Conservation (phyloP, 2,329 filamentous ascomycete species). For the Fragosphaeria purpurea region DNA sequence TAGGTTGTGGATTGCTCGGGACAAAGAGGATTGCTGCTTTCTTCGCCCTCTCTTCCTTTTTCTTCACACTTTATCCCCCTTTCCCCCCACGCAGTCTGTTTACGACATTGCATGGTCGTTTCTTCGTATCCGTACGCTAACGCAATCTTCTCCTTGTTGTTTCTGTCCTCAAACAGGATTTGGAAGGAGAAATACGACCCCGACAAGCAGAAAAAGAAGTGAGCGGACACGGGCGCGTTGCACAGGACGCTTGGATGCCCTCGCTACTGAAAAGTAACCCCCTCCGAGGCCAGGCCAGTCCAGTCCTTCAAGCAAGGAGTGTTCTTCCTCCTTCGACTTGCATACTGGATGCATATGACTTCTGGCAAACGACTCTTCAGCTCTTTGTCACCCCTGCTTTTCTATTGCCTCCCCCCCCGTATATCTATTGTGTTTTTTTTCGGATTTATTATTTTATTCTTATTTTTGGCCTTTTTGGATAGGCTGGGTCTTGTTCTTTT, state of each 20-base stretch:
- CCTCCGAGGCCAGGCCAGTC: too few species aligned
- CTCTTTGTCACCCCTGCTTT: background rate
- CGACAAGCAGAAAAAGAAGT: slow-evolving; percentile 28
- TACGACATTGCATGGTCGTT: too few species aligned
- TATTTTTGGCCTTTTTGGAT: background rate
- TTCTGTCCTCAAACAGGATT: slow-evolving; percentile 51
- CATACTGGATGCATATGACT: too few species aligned
- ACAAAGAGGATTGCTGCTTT: background rate
- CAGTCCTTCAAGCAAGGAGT: too few species aligned
- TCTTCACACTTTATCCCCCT: background rate
- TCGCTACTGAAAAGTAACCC: too few species aligned
- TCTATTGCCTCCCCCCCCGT: background rate
- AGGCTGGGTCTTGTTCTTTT: background rate
- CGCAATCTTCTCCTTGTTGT: background rate
- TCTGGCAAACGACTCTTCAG: too few species aligned
- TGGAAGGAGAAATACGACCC: slow-evolving; percentile 93
- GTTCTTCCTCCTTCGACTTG: too few species aligned
- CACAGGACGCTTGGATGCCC: too few species aligned
- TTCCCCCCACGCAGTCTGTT: background rate
- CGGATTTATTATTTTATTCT: background rate
- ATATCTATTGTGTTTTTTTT: background rate
- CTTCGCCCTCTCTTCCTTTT: background rate
- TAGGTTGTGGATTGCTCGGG: slow-evolving; percentile 22
- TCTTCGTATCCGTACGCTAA: too few species aligned
- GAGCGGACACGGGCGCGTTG: background rate